Base-by-base conservation (phyloP, 805 yeast genomes). In the Candida sphagnicola region DNA sequence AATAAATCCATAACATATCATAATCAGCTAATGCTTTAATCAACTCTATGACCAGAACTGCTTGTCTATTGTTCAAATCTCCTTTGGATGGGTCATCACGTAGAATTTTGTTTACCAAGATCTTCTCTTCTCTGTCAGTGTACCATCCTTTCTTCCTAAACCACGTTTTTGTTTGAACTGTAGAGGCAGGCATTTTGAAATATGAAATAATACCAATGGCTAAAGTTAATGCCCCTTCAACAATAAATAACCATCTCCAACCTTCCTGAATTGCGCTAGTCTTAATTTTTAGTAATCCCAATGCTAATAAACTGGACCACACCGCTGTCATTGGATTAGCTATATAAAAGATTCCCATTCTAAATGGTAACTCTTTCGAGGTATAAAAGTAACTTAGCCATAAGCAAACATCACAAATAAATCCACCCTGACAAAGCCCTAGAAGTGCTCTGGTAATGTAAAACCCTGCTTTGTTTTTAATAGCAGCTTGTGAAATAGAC, bases 341-440 rank as follows among this genome's bases (percentile, higher is more conserved):
- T 15, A 77, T 68, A 73, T 82, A 82, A 53, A 82, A 81, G 38
- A 65, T 64, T 0, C 82, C 72, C 18, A 80, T 59, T 38, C 87
- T 60, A 17, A 76, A 51, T 1, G 85, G 68, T 13, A 82, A 62
- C 55, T 83, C 88, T 19, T 65, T 55, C 21, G 74, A 52, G 8
- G 78, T 82, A 60, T 75, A 83, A 58, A 81, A 82, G 56, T 80
- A 82, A 2, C 82, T 74, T 55, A 82, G 61, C 78, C 82, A 82
- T 34, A 81, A 59, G 39, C 76, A 70, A 24, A 75, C 59, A 48
- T 81, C 87, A 24, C 84, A 81, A 38, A 83, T 80, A 42, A 80
- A 80, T 0, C 88, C 87, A 40, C 87, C 87, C 54, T 82, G 81
- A n/a, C 76, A 54, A 3, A 72, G 49, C 2, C 83, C 87, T 31